phyloP scores from a whole-genome alignment of 257 asterid genomes.

The Fraxinus cuspidata region DNA sequence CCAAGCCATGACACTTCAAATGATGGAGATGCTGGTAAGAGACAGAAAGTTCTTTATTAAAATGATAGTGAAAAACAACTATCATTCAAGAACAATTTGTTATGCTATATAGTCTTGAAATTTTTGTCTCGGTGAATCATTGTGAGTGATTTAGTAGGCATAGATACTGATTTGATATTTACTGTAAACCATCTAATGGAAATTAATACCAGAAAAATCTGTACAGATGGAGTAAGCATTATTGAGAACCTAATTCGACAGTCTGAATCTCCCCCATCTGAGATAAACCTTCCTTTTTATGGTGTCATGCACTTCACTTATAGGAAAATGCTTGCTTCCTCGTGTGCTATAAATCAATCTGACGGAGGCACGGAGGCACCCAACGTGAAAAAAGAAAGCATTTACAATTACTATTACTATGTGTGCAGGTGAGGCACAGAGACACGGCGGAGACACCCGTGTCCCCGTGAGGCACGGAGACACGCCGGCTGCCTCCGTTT shows the following conservation, averaged over 20 bases:
- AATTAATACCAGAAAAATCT: not conserved
- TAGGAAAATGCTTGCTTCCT: not conserved
- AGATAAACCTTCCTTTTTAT: not conserved
- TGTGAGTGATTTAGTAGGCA: constrained; percentile 1
- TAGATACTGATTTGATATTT: not conserved
- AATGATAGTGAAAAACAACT: not conserved
- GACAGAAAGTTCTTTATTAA: constrained; percentile 25
- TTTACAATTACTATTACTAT: too few species aligned
- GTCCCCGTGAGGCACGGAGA: too few species aligned
- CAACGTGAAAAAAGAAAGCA: too few species aligned
- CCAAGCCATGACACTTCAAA: constrained; percentile 37
- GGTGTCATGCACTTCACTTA: not conserved
- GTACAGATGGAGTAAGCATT: not conserved
- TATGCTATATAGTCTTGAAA: not conserved
- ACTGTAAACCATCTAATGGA: not conserved
- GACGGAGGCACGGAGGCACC: too few species aligned
- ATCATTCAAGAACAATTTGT: not conserved
- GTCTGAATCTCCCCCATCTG: not conserved
- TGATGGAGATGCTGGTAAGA: constrained; percentile 58
- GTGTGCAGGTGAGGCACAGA: too few species aligned
- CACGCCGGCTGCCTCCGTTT: too few species aligned
- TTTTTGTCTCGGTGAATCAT: constrained; percentile 16
- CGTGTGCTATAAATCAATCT: not conserved
- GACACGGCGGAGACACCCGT: too few species aligned
- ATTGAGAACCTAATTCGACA: not conserved